These are phyloP conservation scores for Yamadazyma trypodendri DNA, from an alignment of 1,139 yeast species.

Conservation along the genomic window DNA sequence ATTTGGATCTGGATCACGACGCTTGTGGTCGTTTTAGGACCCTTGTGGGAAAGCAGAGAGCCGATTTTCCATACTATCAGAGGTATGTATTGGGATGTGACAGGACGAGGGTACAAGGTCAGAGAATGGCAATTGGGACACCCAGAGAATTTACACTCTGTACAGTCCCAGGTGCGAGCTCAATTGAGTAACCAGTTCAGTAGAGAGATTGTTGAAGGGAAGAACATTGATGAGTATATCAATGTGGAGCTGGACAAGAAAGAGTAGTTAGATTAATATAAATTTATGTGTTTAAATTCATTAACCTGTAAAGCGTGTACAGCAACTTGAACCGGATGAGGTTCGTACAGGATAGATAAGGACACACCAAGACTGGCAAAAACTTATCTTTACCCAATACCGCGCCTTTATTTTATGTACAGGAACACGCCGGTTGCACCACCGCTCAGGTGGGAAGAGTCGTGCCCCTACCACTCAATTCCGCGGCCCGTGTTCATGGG, in stretches of 20 bases:
- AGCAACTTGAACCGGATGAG: no score
- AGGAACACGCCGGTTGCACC: no score
- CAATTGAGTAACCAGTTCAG: constrained; percentile 11
- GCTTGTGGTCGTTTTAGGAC: constrained; percentile 56
- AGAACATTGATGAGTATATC: constrained; percentile 26
- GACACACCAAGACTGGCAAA: no score
- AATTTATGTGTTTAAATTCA: not conserved
- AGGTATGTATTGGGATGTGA: constrained; percentile 80
- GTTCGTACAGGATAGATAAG: no score
- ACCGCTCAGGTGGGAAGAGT: no score
- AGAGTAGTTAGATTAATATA: constrained; percentile 3
- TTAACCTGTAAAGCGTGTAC: not conserved
- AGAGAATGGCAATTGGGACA: constrained; percentile 69
- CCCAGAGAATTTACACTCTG: constrained; percentile 71
- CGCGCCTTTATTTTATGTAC: no score
- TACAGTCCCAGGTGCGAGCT: constrained; percentile 54
- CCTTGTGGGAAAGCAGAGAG: constrained; percentile 65
- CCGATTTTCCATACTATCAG: constrained; percentile 63
- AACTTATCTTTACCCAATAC: no score
- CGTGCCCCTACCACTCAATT: no score
- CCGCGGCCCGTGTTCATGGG: no score
- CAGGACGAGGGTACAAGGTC: constrained; percentile 72
- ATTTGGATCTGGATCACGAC: constrained; percentile 67
- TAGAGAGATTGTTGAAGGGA: constrained; percentile 30
- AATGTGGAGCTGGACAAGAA: constrained; percentile 19